Evolutionary conservation across 306 rosid species (phyloP).

Genomic region (Castanopsis chinensis): DNA sequence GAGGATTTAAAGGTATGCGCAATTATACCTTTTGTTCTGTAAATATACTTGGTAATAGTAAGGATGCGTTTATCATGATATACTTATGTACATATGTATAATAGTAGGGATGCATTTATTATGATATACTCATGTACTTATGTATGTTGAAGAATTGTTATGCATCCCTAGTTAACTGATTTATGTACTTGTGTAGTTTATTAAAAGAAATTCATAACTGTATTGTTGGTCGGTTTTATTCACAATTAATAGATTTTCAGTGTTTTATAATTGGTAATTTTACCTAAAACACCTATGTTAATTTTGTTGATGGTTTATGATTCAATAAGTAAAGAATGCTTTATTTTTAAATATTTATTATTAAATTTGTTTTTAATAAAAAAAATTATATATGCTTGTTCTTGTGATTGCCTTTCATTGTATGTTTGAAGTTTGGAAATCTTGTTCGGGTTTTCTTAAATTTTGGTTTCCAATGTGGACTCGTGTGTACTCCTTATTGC

Average conservation of each 20-base stretch:
- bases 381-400: background rate
- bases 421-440: background rate
- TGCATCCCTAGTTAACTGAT: background rate
- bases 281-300: background rate
- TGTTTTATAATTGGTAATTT: background rate
- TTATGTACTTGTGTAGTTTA: background rate
- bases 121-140: background rate
- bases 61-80: background rate
- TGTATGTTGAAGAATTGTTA: background rate
- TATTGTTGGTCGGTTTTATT: background rate
- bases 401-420: background rate
- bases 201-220: background rate
- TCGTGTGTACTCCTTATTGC: background rate
- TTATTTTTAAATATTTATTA: background rate
- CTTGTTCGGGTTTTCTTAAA: background rate
- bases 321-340: background rate
- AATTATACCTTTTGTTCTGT: conserved; percentile 9
- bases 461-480: too few species aligned
- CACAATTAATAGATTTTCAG: background rate
- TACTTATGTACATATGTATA: background rate
- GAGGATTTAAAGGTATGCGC: conserved; percentile 82
- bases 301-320: background rate
- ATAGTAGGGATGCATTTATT: background rate
- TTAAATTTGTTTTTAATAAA: background rate
- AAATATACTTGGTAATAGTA: background rate